Evolutionary conservation across 331 rosid genomes (phyloP).

Genomic region (Acacia pycnantha): DNA sequence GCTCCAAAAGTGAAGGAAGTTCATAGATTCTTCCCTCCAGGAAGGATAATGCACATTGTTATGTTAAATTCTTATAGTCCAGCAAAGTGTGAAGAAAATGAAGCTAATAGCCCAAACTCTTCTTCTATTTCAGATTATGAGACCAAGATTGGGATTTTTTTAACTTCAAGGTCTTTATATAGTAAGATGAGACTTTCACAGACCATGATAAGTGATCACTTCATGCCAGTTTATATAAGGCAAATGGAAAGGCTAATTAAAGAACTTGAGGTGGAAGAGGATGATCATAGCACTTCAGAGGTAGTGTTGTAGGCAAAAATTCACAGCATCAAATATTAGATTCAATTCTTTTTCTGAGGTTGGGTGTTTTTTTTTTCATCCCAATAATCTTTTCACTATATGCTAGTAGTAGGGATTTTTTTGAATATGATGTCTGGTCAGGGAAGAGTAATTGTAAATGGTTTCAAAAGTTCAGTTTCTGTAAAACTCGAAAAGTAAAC

Average conservation of each 20-base stretch:
- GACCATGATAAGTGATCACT: conserved; percentile 93
- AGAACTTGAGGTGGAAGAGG: conserved; percentile 64
- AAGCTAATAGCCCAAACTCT: conserved; percentile 40
- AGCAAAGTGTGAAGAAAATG: conserved; percentile 46
- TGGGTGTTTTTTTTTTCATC: conserved; percentile 32
- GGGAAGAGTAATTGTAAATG: conserved; percentile 38
- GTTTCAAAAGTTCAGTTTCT: conserved; percentile 22
- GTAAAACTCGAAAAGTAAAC: conserved; percentile 27
- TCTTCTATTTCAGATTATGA: conserved; percentile 49
- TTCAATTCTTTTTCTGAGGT: conserved; percentile 23
- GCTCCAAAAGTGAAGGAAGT: conserved; percentile 61
- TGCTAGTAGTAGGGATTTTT: conserved; percentile 14
- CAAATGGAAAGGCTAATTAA: conserved; percentile 74
- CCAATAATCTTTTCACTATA: conserved; percentile 25
- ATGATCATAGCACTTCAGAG: conserved; percentile 31
- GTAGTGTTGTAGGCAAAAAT: conserved; percentile 40
- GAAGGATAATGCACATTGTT: conserved; percentile 89
- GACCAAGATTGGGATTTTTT: conserved; percentile 66
- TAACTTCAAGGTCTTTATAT: conserved; percentile 76
- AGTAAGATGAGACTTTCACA: conserved; percentile 88
- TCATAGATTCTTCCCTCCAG: conserved; percentile 83
- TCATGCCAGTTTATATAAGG: conserved; percentile 89
- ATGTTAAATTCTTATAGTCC: conserved; percentile 33
- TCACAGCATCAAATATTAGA: background rate
- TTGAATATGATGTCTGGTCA: background rate